phyloP scores from a whole-genome alignment of 345 rosid species.

The Turritis glabra region DNA sequence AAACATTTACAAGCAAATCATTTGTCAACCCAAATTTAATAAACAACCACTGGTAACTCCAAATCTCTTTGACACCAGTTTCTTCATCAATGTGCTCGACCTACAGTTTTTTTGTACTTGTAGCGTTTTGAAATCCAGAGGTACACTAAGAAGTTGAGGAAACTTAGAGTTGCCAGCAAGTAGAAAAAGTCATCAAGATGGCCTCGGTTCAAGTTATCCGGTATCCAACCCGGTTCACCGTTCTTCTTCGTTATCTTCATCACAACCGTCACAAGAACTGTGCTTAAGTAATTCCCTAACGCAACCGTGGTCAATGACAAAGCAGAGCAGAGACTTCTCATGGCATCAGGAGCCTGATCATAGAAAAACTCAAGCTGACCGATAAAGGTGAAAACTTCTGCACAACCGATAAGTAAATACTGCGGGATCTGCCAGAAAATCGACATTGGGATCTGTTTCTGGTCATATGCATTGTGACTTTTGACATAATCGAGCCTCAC shows the following conservation, averaged over 20 bases:
- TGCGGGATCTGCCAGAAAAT: slow-evolving; percentile 89
- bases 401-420: slow-evolving; percentile 51
- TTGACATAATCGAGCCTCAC: slow-evolving; percentile 57
- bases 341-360: slow-evolving; percentile 55
- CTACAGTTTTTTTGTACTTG: slow-evolving; percentile 71
- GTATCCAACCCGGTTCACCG: slow-evolving; percentile 53
- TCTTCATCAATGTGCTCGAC: slow-evolving; percentile 38
- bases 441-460: slow-evolving; percentile 60
- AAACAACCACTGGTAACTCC: slow-evolving; percentile 5
- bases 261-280: slow-evolving; percentile 45
- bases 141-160: slow-evolving; percentile 72
- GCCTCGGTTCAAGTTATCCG: slow-evolving; percentile 52
- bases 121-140: slow-evolving; percentile 71
- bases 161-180: slow-evolving; percentile 66
- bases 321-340: slow-evolving; percentile 54
- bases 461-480: slow-evolving; percentile 68
- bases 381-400: slow-evolving; percentile 54
- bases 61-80: neutral
- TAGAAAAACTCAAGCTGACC: slow-evolving; percentile 55
- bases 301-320: slow-evolving; percentile 49
- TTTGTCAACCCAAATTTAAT: slow-evolving; percentile 8
- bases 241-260: slow-evolving; percentile 45
- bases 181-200: slow-evolving; percentile 57
- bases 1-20: slow-evolving; percentile 27
- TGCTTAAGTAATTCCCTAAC: slow-evolving; percentile 50